A percentile compares a stretch with the other conserved stretches of the same genome.
Conservation (phyloP, 257 asterid genomes). For the Striga asiatica region DNA sequence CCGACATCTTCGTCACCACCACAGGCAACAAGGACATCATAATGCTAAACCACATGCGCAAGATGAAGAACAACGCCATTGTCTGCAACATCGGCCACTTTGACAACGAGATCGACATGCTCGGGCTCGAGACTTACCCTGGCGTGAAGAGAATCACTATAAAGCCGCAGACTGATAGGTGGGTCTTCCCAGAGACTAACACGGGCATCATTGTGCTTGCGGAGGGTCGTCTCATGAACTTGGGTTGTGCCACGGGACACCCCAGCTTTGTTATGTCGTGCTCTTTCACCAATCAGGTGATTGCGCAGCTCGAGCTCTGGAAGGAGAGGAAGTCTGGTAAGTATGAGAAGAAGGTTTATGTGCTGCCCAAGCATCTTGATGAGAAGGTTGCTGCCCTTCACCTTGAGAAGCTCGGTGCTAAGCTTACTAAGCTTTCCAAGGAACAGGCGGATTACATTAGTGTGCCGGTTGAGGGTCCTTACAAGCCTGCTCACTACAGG, state of each 20-base stretch:
- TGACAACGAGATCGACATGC: slow-evolving; percentile 33
- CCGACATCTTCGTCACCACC: slow-evolving; percentile 32
- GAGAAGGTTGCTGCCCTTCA: slow-evolving; percentile 39
- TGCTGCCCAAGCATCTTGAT: slow-evolving; percentile 30
- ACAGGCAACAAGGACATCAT: slow-evolving; percentile 32
- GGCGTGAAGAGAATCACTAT: slow-evolving; percentile 31
- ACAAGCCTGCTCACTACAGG: slow-evolving; percentile 35
- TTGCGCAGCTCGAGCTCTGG: slow-evolving; percentile 37
- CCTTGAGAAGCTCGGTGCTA: slow-evolving; percentile 32
- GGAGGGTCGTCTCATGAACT: slow-evolving; percentile 35
- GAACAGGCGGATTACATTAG: slow-evolving; percentile 29
- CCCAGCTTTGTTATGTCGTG: slow-evolving; percentile 42
- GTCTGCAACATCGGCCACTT: slow-evolving; percentile 42
- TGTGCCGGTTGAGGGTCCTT: slow-evolving; percentile 31
- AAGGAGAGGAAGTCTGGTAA: slow-evolving; percentile 25
- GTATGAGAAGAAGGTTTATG: slow-evolving; percentile 30
- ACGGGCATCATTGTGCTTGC: slow-evolving; percentile 24
- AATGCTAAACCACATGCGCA: slow-evolving; percentile 26
- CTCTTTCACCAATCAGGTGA: slow-evolving; percentile 32
- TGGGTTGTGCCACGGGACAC: slow-evolving; percentile 38
- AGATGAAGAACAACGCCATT: slow-evolving; percentile 33
- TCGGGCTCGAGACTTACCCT: slow-evolving; percentile 24
- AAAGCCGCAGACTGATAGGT: slow-evolving; percentile 29
- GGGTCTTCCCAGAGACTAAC: slow-evolving; percentile 22
- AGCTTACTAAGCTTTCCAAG: slow-evolving; percentile 27